Evolutionary conservation across 129 eudicot species (phyloP).

Genomic region (Saposhnikovia divaricata): DNA sequence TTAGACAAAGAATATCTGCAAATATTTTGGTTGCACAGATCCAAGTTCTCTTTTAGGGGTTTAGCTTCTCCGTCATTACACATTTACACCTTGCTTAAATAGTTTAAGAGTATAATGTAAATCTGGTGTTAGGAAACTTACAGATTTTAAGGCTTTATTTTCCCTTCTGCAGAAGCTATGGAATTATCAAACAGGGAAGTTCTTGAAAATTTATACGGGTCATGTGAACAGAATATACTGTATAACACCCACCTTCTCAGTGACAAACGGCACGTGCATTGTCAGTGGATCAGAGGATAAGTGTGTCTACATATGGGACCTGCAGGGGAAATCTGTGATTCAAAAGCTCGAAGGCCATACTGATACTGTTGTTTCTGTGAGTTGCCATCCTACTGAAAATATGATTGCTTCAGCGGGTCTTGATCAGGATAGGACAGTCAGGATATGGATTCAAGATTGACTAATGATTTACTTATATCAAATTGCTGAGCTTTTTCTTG

Average conservation of each 20-base stretch:
- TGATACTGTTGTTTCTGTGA: constrained; percentile 76
- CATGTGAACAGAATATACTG: constrained; percentile 71
- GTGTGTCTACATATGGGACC: constrained; percentile 79
- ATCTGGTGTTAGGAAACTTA: background rate
- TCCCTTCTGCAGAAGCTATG: constrained; percentile 64
- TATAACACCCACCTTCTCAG: constrained; percentile 72
- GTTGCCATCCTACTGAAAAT: constrained; percentile 68
- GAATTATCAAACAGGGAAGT: constrained; percentile 69
- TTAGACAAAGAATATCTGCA: background rate
- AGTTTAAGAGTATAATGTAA: background rate
- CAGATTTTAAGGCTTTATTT: background rate
- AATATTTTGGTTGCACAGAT: background rate
- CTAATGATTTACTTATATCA: background rate
- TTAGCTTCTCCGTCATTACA: background rate
- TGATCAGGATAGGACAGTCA: constrained; percentile 54
- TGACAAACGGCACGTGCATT: constrained; percentile 70
- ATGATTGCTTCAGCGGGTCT: constrained; percentile 90
- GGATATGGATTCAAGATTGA: constrained; percentile 70
- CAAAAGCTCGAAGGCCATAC: constrained; percentile 93
- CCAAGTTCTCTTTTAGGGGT: background rate
- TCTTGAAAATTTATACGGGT: constrained; percentile 67
- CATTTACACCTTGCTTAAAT: background rate
- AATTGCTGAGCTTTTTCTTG: background rate
- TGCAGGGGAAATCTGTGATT: constrained; percentile 66
- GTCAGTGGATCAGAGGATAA: constrained; percentile 90